These are phyloP conservation scores for Ampelomyces quisqualis DNA, from an alignment of 2,329 filamentous ascomycete genomes.

Conservation along the genomic window DNA sequence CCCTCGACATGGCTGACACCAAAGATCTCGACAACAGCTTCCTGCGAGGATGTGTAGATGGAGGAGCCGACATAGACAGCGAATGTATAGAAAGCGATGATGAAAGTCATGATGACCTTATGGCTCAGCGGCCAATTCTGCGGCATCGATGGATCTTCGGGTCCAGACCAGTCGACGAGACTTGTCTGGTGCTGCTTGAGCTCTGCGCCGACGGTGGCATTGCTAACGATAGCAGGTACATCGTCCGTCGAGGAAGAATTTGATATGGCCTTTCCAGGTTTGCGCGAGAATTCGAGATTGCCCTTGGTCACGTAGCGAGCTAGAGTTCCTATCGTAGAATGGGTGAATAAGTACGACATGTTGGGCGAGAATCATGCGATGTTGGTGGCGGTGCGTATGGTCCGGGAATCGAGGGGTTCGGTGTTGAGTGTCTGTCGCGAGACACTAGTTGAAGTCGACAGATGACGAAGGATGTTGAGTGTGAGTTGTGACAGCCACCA, in stretches of 20 bases:
- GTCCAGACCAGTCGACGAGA: conserved; percentile 45
- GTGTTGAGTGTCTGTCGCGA: neutral
- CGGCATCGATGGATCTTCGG: conserved; percentile 39
- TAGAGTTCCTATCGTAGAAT: conserved; percentile 21
- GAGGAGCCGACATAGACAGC: conserved; percentile 56
- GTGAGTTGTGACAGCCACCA: neutral
- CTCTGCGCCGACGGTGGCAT: conserved; percentile 16
- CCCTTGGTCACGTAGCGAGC: conserved; percentile 22
- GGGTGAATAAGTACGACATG: conserved; percentile 26
- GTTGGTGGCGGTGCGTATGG: neutral
- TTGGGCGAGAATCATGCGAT: neutral
- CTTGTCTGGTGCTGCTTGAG: conserved; percentile 27
- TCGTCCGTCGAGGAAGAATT: conserved; percentile 23
- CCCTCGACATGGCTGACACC: conserved; percentile 54
- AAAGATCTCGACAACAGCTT: conserved; percentile 54
- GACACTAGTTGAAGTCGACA: neutral
- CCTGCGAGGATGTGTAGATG: conserved; percentile 50
- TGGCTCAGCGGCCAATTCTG: conserved; percentile 39
- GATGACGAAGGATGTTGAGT: neutral
- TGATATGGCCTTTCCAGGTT: conserved; percentile 15
- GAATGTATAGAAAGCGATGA: conserved; percentile 57
- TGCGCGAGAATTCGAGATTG: conserved; percentile 24
- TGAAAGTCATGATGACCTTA: conserved; percentile 36
- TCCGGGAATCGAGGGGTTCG: neutral
- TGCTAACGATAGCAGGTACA: conserved; percentile 8